Percentiles rank a stretch among this genome's conserved stretches.
Conservation (phyloP, 495 filamentous ascomycete species). For the Sordaria brevicollis region DNA sequence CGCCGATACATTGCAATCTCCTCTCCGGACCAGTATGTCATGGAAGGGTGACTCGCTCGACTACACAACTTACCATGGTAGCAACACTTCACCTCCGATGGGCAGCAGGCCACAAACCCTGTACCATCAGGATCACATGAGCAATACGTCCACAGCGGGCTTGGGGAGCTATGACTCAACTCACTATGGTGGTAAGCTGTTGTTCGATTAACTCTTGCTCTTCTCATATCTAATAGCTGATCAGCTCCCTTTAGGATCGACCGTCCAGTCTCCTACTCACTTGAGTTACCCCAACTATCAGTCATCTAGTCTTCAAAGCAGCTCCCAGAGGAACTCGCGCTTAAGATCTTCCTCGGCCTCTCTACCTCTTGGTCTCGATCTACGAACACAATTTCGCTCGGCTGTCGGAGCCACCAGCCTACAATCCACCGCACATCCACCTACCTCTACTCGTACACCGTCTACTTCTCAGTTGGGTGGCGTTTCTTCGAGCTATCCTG, state of each 20-base stretch:
- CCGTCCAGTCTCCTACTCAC: conserved; percentile 37
- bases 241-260: conserved; percentile 23
- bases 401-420: conserved; percentile 28
- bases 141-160: conserved; percentile 10
- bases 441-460: conserved; percentile 22
- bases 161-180: conserved; percentile 38
- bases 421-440: conserved; percentile 29
- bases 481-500: conserved; percentile 35
- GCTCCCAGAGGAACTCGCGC: conserved; percentile 33
- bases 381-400: conserved; percentile 39
- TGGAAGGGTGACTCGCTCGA: conserved; percentile 52
- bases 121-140: conserved; percentile 22
- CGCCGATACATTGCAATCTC: conserved; percentile 48
- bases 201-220: not conserved
- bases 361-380: conserved; percentile 34
- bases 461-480: conserved; percentile 28
- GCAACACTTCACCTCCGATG: conserved; percentile 34
- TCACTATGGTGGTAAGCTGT: conserved; percentile 41
- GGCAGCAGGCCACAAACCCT: conserved; percentile 29
- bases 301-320: conserved; percentile 29
- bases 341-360: conserved; percentile 37
- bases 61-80: conserved; percentile 36
- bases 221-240: not conserved
- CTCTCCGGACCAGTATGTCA: conserved; percentile 48
- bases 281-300: conserved; percentile 34